Percentiles rank a stretch among this genome's conserved stretches.
phyloP scores from a whole-genome alignment of 192 early-diverging fungal species.

The Coemansia sp. region DNA sequence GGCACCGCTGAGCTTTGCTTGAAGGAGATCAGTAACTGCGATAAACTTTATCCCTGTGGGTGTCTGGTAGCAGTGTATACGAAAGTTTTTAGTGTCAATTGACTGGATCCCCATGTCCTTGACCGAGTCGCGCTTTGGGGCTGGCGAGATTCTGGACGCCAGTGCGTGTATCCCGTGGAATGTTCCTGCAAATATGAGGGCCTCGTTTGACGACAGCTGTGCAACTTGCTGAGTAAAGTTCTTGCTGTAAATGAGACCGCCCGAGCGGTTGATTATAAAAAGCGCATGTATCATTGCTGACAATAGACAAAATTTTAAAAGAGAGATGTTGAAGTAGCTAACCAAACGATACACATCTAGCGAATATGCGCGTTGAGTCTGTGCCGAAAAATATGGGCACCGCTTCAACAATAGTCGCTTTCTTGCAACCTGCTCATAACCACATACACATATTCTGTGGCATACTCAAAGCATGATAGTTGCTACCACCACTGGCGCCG shows the following conservation, averaged over 20 bases:
- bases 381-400: background rate
- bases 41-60: conserved; percentile 96
- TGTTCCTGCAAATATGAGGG: conserved; percentile 96
- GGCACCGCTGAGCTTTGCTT: conserved; percentile 56
- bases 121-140: conserved; percentile 35
- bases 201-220: conserved; percentile 92
- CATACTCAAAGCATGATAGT: background rate
- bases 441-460: background rate
- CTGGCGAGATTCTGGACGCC: conserved; percentile 89
- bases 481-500: background rate
- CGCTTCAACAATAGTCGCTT: background rate
- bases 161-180: conserved; percentile 98
- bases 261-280: conserved; percentile 88
- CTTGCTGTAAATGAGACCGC: conserved; percentile 91
- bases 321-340: background rate
- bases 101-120: conserved; percentile 86
- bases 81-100: conserved; percentile 89
- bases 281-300: conserved; percentile 75
- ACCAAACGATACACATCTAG: background rate
- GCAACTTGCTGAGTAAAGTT: conserved; percentile 83
- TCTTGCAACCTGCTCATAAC: background rate
- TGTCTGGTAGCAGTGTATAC: conserved; percentile 91
- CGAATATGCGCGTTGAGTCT: background rate
- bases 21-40: conserved; percentile 81
- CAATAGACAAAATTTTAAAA: background rate